Base-by-base conservation (phyloP, 208 protist genomes). In the Trypanosoma congolense region DNA sequence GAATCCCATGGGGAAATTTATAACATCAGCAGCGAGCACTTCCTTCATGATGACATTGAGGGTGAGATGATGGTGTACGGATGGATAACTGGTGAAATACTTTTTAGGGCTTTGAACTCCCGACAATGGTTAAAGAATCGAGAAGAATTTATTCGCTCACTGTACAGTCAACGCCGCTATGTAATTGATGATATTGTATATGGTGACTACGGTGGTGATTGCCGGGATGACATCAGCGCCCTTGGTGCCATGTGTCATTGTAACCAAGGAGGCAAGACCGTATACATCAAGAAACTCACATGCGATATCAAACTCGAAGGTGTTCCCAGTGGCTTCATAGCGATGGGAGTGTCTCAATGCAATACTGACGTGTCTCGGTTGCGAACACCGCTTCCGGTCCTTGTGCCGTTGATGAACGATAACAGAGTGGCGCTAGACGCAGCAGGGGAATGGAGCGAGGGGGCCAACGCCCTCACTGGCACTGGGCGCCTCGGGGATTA, bases 1-100 rank as follows among this genome's bases (percentile, higher is more conserved):
- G n/a, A 31, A 29, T 26, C 4, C 9, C n/a, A 16, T 6, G 8
- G 22, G 6, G 8, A 19, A 28, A 10, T 50, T 14, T 16, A 46
- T 53, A 9, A n/a, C 36, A 2, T 26, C 50, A 1, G 19, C 51
- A n/a, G n/a, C n/a, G n/a, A n/a, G n/a, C n/a, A n/a, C 22, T 66
- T 66, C 31, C 25, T 55, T 5, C 40, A 55, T 3, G 41, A 66
- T 22, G 58, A 61, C 9, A 21, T 16, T 30, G 41, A 46, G 12
- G 59, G 66, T 2, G 66, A 66, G 28, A 44, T 51, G 30, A 75
- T 75, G 58, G 41, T 85, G 21, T 29, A 41, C 3, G 73, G 77
- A 12, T 85, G 77, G 74, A 21, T 81, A 8, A 21, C 24, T 10
- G 77, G 61, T 22, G 66, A 56, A 21, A 45, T 65, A 33, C 6